Conservation (phyloP, 495 filamentous ascomycete genomes). For the Lichenothelia convexa region DNA sequence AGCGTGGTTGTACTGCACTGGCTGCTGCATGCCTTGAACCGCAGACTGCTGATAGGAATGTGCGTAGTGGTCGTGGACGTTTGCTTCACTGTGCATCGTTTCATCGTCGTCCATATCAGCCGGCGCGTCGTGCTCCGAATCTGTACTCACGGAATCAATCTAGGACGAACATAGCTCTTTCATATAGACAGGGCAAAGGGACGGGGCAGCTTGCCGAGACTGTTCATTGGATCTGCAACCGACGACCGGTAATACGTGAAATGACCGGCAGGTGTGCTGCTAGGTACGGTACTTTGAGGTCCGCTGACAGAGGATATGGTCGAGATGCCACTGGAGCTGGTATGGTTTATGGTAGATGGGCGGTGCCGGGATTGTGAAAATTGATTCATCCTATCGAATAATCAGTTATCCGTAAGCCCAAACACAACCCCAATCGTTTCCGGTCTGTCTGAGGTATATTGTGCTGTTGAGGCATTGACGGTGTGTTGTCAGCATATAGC, state of each 20-base stretch:
- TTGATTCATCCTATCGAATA: too few relatives aligned
- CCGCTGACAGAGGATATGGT: conserved; percentile 15
- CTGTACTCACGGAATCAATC: conserved; percentile 63
- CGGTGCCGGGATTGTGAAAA: conserved; percentile 18
- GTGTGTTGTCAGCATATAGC: too few relatives aligned
- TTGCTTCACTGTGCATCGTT: too few relatives aligned
- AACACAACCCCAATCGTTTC: too few relatives aligned
- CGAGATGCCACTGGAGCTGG: conserved; percentile 12
- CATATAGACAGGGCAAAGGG: conserved; percentile 32
- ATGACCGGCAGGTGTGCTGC: conserved; percentile 20
- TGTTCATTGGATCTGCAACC: conserved; percentile 88
- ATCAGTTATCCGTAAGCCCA: too few relatives aligned
- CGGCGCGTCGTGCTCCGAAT: conserved; percentile 98
- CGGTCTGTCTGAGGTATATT: too few relatives aligned
- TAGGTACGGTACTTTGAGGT: conserved; percentile 15
- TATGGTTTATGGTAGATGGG: conserved; percentile 15
- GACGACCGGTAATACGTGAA: conserved; percentile 53
- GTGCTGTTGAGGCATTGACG: too few relatives aligned
- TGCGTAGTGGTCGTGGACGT: too few relatives aligned
- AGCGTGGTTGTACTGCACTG: conserved; percentile 2
- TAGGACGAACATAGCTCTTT: conserved; percentile 68
- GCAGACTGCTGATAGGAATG: too few relatives aligned
- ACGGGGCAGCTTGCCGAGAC: conserved; percentile 82
- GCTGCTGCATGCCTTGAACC: conserved; percentile 22
- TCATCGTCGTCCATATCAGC: conserved; percentile 82